A percentile compares a stretch with the other conserved stretches of the same genome.
phyloP scores from a whole-genome alignment of 78 protist species.

The Dictyostelium capitatum region DNA sequence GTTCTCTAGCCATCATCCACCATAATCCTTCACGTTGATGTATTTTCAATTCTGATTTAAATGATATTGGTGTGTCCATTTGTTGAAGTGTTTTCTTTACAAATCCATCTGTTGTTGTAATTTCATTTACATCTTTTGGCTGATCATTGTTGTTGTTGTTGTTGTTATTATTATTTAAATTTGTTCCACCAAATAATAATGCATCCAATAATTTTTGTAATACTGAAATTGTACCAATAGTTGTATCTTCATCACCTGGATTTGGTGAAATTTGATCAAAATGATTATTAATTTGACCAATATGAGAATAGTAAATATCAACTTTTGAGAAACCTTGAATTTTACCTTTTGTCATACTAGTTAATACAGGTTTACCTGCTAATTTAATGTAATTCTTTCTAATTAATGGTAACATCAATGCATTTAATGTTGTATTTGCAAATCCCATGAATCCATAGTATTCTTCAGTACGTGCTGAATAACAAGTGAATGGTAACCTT shows the following conservation, averaged over 20 bases:
- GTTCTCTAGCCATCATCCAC: conserved; percentile 70
- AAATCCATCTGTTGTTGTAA: conserved; percentile 1
- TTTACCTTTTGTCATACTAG: background rate
- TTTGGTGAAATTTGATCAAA: background rate
- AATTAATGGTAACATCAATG: background rate
- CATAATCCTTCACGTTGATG: conserved; percentile 65
- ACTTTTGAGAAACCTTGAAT: background rate
- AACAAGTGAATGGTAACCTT: background rate
- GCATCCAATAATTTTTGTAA: background rate
- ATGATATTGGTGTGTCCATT: background rate
- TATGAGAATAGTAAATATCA: background rate
- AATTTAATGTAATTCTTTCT: conserved; percentile 14
- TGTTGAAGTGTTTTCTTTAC: background rate
- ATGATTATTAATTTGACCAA: background rate
- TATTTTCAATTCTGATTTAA: background rate
- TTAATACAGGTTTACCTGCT: background rate
- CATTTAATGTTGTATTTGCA: background rate
- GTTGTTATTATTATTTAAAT: background rate
- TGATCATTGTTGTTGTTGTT: background rate
- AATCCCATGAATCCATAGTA: conserved; percentile 5
- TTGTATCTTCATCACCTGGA: background rate
- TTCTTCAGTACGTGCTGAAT: background rate
- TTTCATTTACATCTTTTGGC: too few species aligned
- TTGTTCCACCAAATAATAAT: background rate
- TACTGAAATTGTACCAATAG: background rate